Evolutionary conservation across 257 asterid species (phyloP).

Genomic region (Capsicum rhomboideum): DNA sequence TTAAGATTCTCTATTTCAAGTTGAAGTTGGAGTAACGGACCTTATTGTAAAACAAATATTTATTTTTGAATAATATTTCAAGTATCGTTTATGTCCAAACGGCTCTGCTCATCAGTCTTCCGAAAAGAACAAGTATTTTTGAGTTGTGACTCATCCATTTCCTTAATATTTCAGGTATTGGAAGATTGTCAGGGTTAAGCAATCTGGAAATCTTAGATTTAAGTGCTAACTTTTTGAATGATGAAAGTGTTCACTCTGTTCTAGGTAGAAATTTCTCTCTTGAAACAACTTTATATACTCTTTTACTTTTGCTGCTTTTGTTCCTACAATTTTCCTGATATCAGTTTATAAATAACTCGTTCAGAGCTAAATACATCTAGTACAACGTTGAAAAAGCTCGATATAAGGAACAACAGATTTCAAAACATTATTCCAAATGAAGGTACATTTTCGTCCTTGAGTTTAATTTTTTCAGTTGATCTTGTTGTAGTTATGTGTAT

Average conservation of each 20-base stretch:
- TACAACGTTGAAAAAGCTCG: neutral
- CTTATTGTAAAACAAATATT: too few species aligned
- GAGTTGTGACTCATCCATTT: neutral
- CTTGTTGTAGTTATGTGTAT: neutral
- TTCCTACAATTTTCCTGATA: neutral
- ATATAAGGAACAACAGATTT: neutral
- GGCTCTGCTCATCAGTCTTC: neutral
- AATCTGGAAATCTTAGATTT: neutral
- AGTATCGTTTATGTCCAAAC: too few species aligned
- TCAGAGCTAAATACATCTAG: neutral
- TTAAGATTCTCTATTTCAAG: too few species aligned
- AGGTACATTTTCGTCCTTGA: neutral
- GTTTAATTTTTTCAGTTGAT: neutral
- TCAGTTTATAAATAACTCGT: neutral
- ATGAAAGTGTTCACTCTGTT: neutral
- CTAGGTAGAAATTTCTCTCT: neutral
- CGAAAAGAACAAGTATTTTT: neutral
- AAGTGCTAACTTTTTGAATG: neutral
- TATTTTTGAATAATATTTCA: too few species aligned
- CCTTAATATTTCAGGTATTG: neutral
- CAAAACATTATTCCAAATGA: neutral
- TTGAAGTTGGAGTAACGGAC: too few species aligned
- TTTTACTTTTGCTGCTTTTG: neutral
- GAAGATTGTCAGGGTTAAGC: neutral
- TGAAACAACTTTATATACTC: too few species aligned